phyloP scores from a whole-genome alignment of 768 basidiomycete species.

The Hydnomerulius pinastri region DNA sequence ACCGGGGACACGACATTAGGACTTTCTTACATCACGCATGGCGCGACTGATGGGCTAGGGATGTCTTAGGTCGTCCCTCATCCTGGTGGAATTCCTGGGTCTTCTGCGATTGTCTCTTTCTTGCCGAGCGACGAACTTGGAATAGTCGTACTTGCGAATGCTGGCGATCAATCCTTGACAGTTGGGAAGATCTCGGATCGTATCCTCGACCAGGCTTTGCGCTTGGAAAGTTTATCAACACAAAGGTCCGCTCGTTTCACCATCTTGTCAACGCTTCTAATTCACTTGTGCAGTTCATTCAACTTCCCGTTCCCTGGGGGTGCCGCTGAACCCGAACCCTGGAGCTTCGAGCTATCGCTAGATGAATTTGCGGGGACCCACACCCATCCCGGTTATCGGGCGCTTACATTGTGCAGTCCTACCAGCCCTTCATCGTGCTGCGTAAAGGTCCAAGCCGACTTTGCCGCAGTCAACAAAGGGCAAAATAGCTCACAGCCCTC shows the following conservation, averaged over 20 bases:
- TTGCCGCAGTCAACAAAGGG: slow-evolving; percentile 27
- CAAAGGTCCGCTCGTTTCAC: slow-evolving; percentile 8
- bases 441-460: slow-evolving; percentile 26
- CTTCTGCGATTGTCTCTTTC: slow-evolving; percentile 32
- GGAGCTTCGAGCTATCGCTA: slow-evolving; percentile 8
- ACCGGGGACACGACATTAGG: slow-evolving; percentile 42
- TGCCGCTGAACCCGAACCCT: neutral
- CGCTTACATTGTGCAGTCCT: slow-evolving; percentile 38
- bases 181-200: slow-evolving; percentile 11
- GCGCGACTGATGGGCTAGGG: neutral
- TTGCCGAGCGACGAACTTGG: slow-evolving; percentile 39
- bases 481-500: neutral
- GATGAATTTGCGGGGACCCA: slow-evolving; percentile 39
- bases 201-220: slow-evolving; percentile 27
- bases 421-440: slow-evolving; percentile 24
- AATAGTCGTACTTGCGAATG: slow-evolving; percentile 37
- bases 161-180: slow-evolving; percentile 14
- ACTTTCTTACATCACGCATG: neutral
- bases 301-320: neutral
- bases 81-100: slow-evolving; percentile 36
- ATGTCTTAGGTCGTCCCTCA: slow-evolving; percentile 36
- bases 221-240: neutral
- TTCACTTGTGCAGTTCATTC: slow-evolving; percentile 2
- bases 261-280: neutral
- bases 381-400: slow-evolving; percentile 37